phyloP scores from a whole-genome alignment of 805 yeast species.

The Metschnikowia santaceciliae region DNA sequence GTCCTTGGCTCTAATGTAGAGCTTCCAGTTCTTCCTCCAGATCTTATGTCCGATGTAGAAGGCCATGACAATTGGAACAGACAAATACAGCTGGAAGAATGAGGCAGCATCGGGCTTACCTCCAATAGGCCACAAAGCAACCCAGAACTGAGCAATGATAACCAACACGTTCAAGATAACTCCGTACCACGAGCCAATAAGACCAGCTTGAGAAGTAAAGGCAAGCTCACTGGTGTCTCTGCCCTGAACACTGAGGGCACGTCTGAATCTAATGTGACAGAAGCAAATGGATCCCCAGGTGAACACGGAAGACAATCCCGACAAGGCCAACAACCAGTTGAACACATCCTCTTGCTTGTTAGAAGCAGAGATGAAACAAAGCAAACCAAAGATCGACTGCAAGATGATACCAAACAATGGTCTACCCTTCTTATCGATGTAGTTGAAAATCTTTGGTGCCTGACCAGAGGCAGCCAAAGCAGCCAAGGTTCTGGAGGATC shows the following conservation, averaged over 20 bases:
- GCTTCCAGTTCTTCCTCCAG: slow-evolving; percentile 37
- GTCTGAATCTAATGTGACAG: slow-evolving; percentile 26
- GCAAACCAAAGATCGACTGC: slow-evolving; percentile 47
- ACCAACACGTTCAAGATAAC: slow-evolving; percentile 46
- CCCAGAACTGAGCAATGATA: slow-evolving; percentile 61
- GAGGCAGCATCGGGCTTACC: slow-evolving; percentile 13
- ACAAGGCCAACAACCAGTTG: slow-evolving; percentile 26
- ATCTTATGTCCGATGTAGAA: slow-evolving; percentile 58
- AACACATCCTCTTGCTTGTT: slow-evolving; percentile 21
- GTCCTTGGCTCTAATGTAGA: slow-evolving; percentile 29
- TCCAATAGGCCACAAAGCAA: slow-evolving; percentile 60
- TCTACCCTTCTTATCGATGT: slow-evolving; percentile 40
- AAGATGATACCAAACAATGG: slow-evolving; percentile 37
- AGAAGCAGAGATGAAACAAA: slow-evolving; percentile 54
- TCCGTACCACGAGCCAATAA: slow-evolving; percentile 52
- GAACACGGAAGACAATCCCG: slow-evolving; percentile 25
- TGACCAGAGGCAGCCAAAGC: slow-evolving; percentile 68
- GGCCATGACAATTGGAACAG: slow-evolving; percentile 57
- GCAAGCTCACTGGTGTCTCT: slow-evolving; percentile 44
- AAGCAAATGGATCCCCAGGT: slow-evolving; percentile 27
- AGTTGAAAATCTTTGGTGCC: slow-evolving; percentile 51
- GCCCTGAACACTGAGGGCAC: slow-evolving; percentile 21
- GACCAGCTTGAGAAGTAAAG: slow-evolving; percentile 48
- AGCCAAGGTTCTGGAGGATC: slow-evolving; percentile 67
- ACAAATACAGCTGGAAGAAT: slow-evolving; percentile 66